These are phyloP conservation scores for Lipomyces lipofer DNA, from an alignment of 805 yeast species.

Conservation along the genomic window DNA sequence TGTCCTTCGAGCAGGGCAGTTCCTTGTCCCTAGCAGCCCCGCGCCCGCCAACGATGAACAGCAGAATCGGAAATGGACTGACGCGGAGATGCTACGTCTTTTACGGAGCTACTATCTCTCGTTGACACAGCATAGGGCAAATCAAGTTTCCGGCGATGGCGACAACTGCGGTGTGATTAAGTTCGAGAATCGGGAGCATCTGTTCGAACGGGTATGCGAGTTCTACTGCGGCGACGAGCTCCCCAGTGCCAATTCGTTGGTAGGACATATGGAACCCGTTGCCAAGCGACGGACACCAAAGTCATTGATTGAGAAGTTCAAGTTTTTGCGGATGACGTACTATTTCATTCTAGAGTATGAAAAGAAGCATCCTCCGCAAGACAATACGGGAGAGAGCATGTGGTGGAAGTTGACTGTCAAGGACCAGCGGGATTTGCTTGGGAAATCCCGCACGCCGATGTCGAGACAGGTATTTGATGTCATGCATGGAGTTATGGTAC, in stretches of 20 bases:
- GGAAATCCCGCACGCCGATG: conserved; percentile 30
- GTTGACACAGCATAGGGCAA: conserved; percentile 16
- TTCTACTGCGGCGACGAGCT: conserved; percentile 21
- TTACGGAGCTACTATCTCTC: conserved; percentile 22
- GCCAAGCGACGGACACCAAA: conserved; percentile 27
- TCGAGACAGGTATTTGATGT: conserved; percentile 19
- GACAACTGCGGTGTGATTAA: conserved; percentile 14
- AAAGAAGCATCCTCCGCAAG: conserved; percentile 17
- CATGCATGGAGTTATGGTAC: conserved; percentile 26
- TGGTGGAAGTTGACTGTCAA: conserved; percentile 21
- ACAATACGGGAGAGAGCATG: conserved; percentile 5
- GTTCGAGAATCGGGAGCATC: conserved; percentile 25
- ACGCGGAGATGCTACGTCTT: conserved; percentile 23
- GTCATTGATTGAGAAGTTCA: conserved; percentile 26
- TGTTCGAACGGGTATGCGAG: conserved; percentile 25
- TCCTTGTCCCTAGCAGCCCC: neutral
- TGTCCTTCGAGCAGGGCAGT: neutral
- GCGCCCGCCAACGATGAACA: conserved; percentile 13
- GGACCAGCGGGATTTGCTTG: conserved; percentile 28
- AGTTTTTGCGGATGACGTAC: conserved; percentile 28
- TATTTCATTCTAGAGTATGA: conserved; percentile 26
- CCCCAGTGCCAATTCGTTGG: neutral
- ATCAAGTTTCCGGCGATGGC: conserved; percentile 1
- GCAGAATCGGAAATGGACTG: conserved; percentile 27
- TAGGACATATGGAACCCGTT: neutral